Conservation (phyloP, 164 flowering plant species). For the Magnolia officinalis region DNA sequence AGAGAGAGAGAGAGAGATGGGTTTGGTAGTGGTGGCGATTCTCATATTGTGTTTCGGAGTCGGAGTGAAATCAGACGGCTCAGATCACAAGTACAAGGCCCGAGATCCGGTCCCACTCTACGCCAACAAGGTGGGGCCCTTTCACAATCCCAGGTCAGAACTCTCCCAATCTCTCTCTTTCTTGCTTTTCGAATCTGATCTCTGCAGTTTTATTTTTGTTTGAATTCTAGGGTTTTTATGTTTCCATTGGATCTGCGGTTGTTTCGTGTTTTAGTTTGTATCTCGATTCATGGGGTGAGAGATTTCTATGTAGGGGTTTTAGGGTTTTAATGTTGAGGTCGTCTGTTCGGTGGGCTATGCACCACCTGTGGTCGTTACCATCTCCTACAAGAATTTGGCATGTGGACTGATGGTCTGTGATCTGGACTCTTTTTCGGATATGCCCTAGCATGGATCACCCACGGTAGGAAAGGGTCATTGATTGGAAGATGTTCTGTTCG, state of each 20-base stretch:
- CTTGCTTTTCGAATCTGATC: not conserved
- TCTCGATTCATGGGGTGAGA: not conserved
- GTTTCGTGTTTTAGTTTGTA: not conserved
- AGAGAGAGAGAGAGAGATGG: conserved; percentile 4
- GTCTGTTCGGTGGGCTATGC: not conserved
- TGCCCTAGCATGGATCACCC: not conserved
- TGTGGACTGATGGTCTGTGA: not conserved
- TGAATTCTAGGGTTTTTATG: not conserved
- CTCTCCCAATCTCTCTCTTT: not conserved
- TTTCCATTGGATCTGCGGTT: not conserved
- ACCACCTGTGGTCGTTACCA: not conserved
- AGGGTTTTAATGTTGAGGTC: not conserved
- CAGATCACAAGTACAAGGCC: conserved; percentile 54
- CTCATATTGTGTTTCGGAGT: conserved; percentile 16
- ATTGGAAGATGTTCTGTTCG: not conserved
- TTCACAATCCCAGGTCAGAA: conserved; percentile 44
- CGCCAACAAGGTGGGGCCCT: conserved; percentile 75
- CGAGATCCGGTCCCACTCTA: conserved; percentile 63
- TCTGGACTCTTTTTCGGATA: not conserved
- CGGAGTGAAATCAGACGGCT: conserved; percentile 44
- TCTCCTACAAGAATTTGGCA: not conserved
- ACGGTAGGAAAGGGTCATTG: not conserved
- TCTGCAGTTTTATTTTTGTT: not conserved
- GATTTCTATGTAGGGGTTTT: not conserved
- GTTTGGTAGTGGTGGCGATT: conserved; percentile 15